Conservation (phyloP, 208 protist species). For the Trypanosoma theileri region DNA sequence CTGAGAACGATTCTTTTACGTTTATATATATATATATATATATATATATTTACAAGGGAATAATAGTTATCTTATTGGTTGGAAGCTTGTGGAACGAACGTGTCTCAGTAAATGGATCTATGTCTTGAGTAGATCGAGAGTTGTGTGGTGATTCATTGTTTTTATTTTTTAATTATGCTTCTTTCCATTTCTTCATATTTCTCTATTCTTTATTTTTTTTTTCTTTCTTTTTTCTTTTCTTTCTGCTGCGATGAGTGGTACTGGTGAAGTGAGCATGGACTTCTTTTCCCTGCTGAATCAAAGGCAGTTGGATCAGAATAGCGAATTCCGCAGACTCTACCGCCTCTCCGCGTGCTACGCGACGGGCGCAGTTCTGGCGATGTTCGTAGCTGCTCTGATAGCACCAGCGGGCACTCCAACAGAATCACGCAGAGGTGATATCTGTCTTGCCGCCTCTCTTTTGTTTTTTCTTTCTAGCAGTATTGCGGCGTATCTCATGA, state of each 20-base stretch:
- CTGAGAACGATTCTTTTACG: too few species aligned
- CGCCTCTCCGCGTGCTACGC: conserved; percentile 28
- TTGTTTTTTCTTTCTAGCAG: conserved; percentile 25
- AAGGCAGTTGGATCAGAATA: conserved; percentile 33
- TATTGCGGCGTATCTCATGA: conserved; percentile 15
- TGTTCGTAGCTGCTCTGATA: conserved; percentile 17
- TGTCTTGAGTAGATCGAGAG: too few species aligned
- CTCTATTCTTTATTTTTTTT: conserved; percentile 13
- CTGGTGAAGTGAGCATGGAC: conserved; percentile 29
- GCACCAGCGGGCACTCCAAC: background rate
- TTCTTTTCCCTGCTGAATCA: conserved; percentile 47
- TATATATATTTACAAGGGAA: too few species aligned
- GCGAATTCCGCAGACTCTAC: conserved; percentile 35
- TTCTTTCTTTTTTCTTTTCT: conserved; percentile 22
- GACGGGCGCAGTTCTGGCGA: conserved; percentile 6
- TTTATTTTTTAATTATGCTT: too few species aligned
- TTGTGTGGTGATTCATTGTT: too few species aligned
- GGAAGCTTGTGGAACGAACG: too few species aligned
- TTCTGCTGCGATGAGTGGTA: background rate
- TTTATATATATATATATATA: too few species aligned
- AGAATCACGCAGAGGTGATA: background rate
- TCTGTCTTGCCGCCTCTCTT: background rate
- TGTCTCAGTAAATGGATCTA: too few species aligned
- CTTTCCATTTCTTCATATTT: too few species aligned
- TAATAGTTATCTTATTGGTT: too few species aligned